Evolutionary conservation across 192 early-diverging fungal genomes (phyloP), one percentile per base, ranked within the genome.

Genomic region (Linnemannia zychae): DNA sequence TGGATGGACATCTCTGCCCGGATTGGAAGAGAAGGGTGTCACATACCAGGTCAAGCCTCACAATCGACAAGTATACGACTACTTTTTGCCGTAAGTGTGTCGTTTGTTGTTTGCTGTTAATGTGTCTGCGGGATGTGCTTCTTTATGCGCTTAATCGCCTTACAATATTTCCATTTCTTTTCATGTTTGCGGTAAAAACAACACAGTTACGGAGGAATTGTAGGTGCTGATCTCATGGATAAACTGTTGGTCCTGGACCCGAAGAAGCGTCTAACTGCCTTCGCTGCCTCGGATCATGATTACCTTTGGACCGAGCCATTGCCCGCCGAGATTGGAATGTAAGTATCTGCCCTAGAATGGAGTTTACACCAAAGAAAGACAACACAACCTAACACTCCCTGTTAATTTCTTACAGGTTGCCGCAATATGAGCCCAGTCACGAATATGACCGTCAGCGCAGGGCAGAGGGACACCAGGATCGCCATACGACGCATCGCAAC

Each of bases 191-290:
- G 57, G 28, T 13, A 2, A 2, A 63, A 63, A 31, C 24, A 13
- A 63, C 12, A 87, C 88, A 89, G 82, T 11, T 63, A 63, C 15
- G 57, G 57, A 63, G 91, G 91, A 75, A 84, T 88, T 12, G 81
- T 94, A 6, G 92, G 93, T 7, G 92, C 89, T 6, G 94, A 96
- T 73, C 79, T 98, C 36, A 86, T 98, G 48, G 95, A 98, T 70
- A 91, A 92, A 81, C 86, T 99, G 24, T 81, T 99, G 68, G 88
- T 91, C 40, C 90, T 98, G 9, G 93, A 98, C 75, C 97, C 97
- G 31, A 87, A 88, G 24, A 92, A 91, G 60, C 83, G 98, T 50
- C 81, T 93, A 13, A 93, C 94, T 0, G 97, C 97, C 1, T 90
- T 90, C 34, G 87, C 92, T 9, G 97, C 96, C 16, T 88, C 98